These are phyloP conservation scores for Secale cereale DNA, from an alignment of 176 grass and related monocot genomes.

Conservation along the genomic window DNA sequence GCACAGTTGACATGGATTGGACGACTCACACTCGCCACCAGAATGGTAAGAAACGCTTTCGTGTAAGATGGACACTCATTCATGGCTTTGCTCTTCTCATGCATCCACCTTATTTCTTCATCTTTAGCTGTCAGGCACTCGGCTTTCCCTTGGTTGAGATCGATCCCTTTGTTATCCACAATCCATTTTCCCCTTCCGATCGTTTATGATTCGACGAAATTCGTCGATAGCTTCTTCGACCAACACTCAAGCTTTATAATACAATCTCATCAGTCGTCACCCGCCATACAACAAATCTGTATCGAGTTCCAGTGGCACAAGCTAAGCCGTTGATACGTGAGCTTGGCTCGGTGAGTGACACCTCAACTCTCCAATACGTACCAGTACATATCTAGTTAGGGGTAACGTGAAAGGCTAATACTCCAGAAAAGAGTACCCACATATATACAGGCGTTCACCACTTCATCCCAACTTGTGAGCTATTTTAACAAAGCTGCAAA, in stretches of 20 bases:
- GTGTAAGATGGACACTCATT: not conserved
- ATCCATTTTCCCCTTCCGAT: not conserved
- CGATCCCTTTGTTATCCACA: not conserved
- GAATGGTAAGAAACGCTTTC: not conserved
- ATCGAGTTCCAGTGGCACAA: too few relatives aligned
- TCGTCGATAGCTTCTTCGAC: too few relatives aligned
- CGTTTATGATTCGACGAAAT: not conserved
- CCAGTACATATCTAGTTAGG: too few relatives aligned
- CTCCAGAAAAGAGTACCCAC: not conserved
- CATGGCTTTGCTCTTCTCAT: not conserved
- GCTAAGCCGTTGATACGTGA: too few relatives aligned
- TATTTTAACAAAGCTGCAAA: not conserved
- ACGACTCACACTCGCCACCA: not conserved
- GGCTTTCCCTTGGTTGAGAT: not conserved
- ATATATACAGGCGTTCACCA: not conserved
- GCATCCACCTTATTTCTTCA: not conserved
- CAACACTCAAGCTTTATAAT: too few relatives aligned
- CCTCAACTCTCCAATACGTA: not conserved
- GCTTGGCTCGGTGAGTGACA: not conserved
- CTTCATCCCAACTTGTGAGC: not conserved
- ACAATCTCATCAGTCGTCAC: too few relatives aligned
- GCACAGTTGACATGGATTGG: not conserved
- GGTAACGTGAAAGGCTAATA: too few relatives aligned
- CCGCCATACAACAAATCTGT: too few relatives aligned
- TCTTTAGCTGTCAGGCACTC: not conserved